Evolutionary conservation across 1,284 basidiomycete genomes (phyloP).

Genomic region (Hymenochaete sp.): DNA sequence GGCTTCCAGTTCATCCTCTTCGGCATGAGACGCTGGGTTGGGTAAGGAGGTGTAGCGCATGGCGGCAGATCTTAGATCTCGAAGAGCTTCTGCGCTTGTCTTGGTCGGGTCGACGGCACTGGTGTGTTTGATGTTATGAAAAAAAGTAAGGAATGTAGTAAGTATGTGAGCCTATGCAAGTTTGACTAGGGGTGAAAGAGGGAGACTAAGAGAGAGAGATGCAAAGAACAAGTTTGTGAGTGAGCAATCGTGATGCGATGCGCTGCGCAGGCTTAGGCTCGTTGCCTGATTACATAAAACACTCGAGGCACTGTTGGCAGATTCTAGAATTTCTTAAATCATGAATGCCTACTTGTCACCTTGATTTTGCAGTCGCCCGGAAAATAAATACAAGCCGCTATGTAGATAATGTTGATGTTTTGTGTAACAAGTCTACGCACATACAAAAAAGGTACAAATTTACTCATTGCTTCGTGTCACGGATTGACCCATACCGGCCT

Average conservation of each 20-base stretch:
- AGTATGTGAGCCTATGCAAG: not conserved
- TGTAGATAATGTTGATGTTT: no score
- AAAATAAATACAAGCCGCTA: no score
- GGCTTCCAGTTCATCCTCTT: conserved; percentile 59
- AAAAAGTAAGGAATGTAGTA: conserved; percentile 6
- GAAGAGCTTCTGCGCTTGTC: not conserved
- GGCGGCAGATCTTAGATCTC: not conserved
- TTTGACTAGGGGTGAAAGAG: not conserved
- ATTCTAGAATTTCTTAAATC: no score
- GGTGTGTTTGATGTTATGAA: not conserved
- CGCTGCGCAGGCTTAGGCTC: not conserved
- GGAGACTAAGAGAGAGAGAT: not conserved
- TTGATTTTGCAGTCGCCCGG: no score
- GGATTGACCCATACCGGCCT: conserved; percentile 33
- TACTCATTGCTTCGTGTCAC: not conserved
- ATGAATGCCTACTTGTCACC: no score
- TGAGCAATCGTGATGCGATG: conserved; percentile 1
- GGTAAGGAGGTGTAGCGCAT: conserved; percentile 72
- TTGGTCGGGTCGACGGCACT: not conserved
- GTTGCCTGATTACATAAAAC: no score
- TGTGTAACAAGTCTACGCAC: no score
- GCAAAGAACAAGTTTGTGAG: not conserved
- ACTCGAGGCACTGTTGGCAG: no score
- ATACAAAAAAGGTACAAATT: not conserved
- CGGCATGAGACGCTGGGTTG: conserved; percentile 43